Evolutionary conservation across 2,329 filamentous ascomycete genomes (phyloP).

Genomic region (Fusarium liriodendri): DNA sequence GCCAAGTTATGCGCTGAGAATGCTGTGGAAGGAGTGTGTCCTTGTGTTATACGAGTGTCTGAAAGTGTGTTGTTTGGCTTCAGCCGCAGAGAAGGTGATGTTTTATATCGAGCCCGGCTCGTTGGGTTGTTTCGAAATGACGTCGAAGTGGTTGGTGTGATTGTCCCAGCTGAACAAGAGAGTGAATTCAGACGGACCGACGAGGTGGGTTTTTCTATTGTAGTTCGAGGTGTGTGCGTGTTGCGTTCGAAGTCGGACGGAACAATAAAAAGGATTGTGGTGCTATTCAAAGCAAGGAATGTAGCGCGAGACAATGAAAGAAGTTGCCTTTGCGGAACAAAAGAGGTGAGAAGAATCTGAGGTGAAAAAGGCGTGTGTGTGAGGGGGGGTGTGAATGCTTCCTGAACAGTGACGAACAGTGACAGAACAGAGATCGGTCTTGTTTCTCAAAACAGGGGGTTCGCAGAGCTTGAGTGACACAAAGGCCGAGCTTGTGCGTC

Average conservation of each 20-base stretch:
- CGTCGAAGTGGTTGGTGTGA: constrained; percentile 10
- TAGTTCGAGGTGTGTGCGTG: constrained; percentile 16
- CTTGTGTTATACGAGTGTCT: not conserved
- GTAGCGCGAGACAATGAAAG: constrained; percentile 24
- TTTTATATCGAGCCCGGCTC: constrained; percentile 28
- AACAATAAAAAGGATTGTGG: constrained; percentile 36
- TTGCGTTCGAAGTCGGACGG: constrained; percentile 3
- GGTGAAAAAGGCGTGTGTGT: no score
- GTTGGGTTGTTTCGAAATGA: not conserved
- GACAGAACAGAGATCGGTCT: constrained; percentile 27
- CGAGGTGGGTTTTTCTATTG: constrained; percentile 25
- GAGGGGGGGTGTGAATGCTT: not conserved
- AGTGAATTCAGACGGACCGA: constrained; percentile 28
- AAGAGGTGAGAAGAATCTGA: constrained; percentile 18
- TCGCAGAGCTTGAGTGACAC: constrained; percentile 29
- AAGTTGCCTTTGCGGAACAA: constrained; percentile 11
- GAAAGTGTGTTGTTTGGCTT: constrained; percentile 14
- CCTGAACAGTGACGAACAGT: constrained; percentile 31
- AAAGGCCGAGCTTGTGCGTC: constrained; percentile 23
- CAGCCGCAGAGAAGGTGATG: constrained; percentile 19
- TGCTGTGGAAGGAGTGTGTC: constrained; percentile 15
- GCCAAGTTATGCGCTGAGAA: constrained; percentile 17
- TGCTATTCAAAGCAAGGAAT: constrained; percentile 29
- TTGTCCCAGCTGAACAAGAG: constrained; percentile 34
- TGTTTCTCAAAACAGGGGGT: constrained; percentile 36